Evolutionary conservation across 805 yeast species (phyloP), one percentile per base, ranked within the genome.

Genomic region (Ogataea nitratoaversa): DNA sequence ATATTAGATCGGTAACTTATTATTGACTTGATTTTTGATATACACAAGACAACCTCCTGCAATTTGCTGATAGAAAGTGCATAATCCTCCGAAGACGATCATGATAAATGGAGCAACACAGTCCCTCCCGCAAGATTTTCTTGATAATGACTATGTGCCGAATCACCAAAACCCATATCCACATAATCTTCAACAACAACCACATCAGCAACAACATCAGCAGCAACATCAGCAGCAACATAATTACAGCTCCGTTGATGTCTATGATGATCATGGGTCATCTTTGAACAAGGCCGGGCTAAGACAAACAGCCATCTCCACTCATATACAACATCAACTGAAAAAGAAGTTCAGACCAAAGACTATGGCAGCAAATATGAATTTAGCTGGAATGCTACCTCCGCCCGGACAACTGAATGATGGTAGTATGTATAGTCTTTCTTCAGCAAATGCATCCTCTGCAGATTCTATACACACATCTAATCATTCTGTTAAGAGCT

Each of bases 261-360:
- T 41, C 3, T 59, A 57, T 42, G 65, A 57, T 35, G 65, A 61
- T 39, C 48, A 53, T 19, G 37, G 40, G 4, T 52, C 64, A 2
- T 42, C 60, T 2, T 46, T 53, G 8, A 51, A 55, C 19, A 47
- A 56, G 24, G 61, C 59, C 2, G 67, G 67, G 1, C 43, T 62
- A 5, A 50, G 66, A 30, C 58, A 57, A 31, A 59, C 66, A 1
- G 50, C 52, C 37, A 37, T 59, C 14, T 42, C 56, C 5, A 42
- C 55, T 7, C 62, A 53, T 30, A 39, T 60, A 11, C 51, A 54
- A 25, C 46, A 38, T 12, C 50, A 54, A 29, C 53, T 48, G 32
- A 54, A 52, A 40, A 57, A 53, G 42, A 60, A 56, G 34, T 45
- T 47, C 25, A 47, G 57, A 34, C 53, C 52, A 16, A 55, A 52